Conservation (phyloP, 2,329 filamentous ascomycete genomes). For the Dothistroma septosporum region DNA sequence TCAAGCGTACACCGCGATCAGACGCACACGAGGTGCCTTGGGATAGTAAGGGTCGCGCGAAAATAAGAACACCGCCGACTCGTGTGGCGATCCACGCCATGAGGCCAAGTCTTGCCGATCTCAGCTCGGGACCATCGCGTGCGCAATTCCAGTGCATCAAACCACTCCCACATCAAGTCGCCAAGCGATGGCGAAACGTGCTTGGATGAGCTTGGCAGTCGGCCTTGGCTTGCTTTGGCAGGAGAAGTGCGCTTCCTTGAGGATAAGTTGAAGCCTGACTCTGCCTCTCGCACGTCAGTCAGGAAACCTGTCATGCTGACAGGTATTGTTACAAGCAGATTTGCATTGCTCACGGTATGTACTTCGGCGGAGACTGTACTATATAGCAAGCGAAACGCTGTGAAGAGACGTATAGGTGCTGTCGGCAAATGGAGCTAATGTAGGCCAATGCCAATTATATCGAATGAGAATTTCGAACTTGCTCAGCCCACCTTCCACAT, state of each 20-base stretch:
- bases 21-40: no score
- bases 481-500: constrained; percentile 57
- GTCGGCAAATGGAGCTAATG: constrained; percentile 34
- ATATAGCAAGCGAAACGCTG: constrained; percentile 19
- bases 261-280: background rate
- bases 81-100: background rate
- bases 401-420: constrained; percentile 23
- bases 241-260: background rate
- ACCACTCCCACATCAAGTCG: background rate
- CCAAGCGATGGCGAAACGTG: background rate
- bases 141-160: background rate
- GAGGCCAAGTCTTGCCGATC: background rate
- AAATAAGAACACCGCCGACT: background rate
- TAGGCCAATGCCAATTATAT: background rate
- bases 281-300: background rate
- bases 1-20: no score
- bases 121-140: background rate
- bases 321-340: background rate
- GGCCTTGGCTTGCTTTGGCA: background rate
- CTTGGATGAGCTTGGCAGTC: background rate
- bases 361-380: constrained; percentile 22
- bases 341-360: background rate
- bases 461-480: background rate
- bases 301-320: background rate
- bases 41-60: no score